Conservation (phyloP, 2,329 filamentous ascomycete species). For the Chrysoporthe austroafricana region DNA sequence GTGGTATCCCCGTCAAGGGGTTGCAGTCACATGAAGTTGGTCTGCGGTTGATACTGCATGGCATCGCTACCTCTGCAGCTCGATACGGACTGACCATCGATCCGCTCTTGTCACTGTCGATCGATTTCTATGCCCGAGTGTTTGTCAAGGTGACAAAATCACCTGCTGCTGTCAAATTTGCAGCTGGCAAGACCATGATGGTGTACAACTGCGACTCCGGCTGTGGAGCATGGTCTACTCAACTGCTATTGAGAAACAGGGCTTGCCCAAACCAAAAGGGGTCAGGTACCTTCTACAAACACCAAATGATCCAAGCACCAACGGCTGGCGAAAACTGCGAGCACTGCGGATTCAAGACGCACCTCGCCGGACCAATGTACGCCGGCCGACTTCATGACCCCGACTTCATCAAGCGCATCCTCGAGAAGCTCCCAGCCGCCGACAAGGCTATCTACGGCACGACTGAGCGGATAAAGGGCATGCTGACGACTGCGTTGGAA, state of each 20-base stretch:
- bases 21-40: conserved; percentile 87
- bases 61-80: conserved; percentile 77
- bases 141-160: conserved; percentile 84
- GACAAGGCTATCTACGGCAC: conserved; percentile 78
- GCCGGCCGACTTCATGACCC: conserved; percentile 85
- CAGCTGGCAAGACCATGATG: conserved; percentile 89
- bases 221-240: conserved; percentile 89
- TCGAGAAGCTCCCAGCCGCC: conserved; percentile 70
- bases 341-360: conserved; percentile 85
- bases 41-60: conserved; percentile 81
- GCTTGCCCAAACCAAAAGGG: conserved; percentile 71
- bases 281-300: conserved; percentile 73
- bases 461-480: conserved; percentile 80
- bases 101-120: conserved; percentile 87
- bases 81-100: conserved; percentile 88
- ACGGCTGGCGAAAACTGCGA: conserved; percentile 68
- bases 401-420: conserved; percentile 78
- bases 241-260: conserved; percentile 74
- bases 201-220: conserved; percentile 89
- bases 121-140: conserved; percentile 91
- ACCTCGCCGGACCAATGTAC: conserved; percentile 94
- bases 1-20: conserved; percentile 84
- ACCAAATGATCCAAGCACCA: conserved; percentile 74
- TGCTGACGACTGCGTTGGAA: conserved; percentile 87
- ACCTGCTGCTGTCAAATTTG: conserved; percentile 85